Evolutionary conservation across 2,329 filamentous ascomycete genomes (phyloP).

Genomic region (Elsinoe necatrix): DNA sequence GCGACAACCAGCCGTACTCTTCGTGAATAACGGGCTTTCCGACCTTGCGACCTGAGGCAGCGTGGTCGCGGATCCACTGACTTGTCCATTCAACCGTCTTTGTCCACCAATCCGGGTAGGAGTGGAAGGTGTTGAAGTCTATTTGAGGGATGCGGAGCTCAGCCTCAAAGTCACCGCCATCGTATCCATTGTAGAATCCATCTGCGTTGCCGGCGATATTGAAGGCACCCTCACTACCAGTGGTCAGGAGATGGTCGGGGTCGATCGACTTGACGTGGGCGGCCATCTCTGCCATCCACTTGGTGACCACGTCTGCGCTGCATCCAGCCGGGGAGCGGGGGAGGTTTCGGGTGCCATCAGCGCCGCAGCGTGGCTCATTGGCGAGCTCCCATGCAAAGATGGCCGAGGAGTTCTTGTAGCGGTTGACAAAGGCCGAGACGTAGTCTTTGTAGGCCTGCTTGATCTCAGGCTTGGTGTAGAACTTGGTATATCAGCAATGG

Average conservation of each 20-base stretch:
- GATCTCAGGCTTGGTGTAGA: slow-evolving; percentile 18
- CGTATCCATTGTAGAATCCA: slow-evolving; percentile 31
- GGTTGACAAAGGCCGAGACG: slow-evolving; percentile 49
- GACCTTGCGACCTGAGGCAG: slow-evolving; percentile 33
- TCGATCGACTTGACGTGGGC: slow-evolving; percentile 47
- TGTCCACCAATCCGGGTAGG: slow-evolving; percentile 49
- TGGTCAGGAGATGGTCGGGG: slow-evolving; percentile 46
- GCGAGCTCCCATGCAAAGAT: slow-evolving; percentile 61
- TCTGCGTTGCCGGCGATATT: slow-evolving; percentile 3
- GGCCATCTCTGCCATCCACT: slow-evolving; percentile 48
- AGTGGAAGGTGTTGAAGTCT: slow-evolving; percentile 49
- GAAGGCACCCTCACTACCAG: slow-evolving; percentile 40
- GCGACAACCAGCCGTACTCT: slow-evolving; percentile 48
- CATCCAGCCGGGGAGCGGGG: slow-evolving; percentile 26
- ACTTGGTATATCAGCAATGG: slow-evolving; percentile 17
- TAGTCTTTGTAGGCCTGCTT: slow-evolving; percentile 49
- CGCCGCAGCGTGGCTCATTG: slow-evolving; percentile 57
- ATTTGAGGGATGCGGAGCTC: slow-evolving; percentile 36
- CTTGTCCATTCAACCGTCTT: slow-evolving; percentile 46
- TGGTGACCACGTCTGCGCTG: slow-evolving; percentile 36
- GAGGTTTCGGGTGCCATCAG: slow-evolving; percentile 50
- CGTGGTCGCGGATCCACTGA: slow-evolving; percentile 50
- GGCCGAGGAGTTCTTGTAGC: slow-evolving; percentile 51
- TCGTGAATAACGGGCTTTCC: slow-evolving; percentile 49
- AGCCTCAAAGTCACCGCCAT: slow-evolving; percentile 48